These are phyloP conservation scores for Orychophragmus violaceus DNA, from an alignment of 345 rosid genomes.

Conservation along the genomic window DNA sequence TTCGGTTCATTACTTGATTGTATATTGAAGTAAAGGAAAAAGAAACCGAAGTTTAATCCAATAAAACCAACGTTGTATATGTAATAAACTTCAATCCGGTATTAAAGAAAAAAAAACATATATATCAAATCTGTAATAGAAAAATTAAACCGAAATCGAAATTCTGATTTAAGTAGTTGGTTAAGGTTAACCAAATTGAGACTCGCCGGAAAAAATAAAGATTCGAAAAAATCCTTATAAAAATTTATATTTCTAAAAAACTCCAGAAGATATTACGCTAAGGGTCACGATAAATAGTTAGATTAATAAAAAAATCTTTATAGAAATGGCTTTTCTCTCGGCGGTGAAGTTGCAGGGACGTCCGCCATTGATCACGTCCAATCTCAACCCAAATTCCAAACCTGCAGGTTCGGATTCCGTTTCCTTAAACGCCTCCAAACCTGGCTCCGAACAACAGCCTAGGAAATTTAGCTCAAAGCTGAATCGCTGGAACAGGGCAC, in stretches of 20 bases:
- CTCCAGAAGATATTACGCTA: conserved; percentile 3
- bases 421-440: conserved; percentile 18
- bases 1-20: not conserved
- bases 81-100: not conserved
- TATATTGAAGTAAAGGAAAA: not conserved
- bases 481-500: conserved; percentile 83
- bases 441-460: conserved; percentile 32
- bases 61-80: not conserved
- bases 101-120: not conserved
- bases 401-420: conserved; percentile 21
- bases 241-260: not conserved
- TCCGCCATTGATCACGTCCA: conserved; percentile 25
- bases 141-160: not conserved
- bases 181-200: not conserved
- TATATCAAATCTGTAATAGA: not conserved
- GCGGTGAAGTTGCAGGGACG: conserved; percentile 38
- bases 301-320: not conserved
- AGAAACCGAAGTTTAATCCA: not conserved
- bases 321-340: conserved; percentile 42
- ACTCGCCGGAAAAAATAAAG: no score
- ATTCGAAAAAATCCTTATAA: no score
- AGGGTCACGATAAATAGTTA: conserved; percentile 6
- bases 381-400: conserved; percentile 15
- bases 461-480: conserved; percentile 64
- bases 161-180: not conserved